Base-by-base conservation (phyloP, 2,329 filamentous ascomycete genomes). In the Dendrostoma leiphaemia region DNA sequence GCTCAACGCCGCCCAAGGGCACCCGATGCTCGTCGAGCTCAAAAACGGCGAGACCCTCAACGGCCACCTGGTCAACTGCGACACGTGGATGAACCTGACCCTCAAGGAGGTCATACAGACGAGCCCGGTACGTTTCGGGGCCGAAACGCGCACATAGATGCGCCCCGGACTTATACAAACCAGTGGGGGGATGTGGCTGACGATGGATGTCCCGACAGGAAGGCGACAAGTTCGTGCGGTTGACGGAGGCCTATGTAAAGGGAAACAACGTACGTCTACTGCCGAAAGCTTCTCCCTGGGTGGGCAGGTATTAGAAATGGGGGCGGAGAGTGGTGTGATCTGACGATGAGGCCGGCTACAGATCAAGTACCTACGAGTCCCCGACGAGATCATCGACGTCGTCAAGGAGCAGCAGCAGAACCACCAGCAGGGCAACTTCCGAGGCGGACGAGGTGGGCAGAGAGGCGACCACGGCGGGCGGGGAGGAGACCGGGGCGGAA, bases 31-130 rank as follows among this genome's bases (percentile, higher is more conserved):
- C 54, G 92, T 97, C 62, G 92, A 97, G 78, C 88, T 97, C 62
- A 97, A 97, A 80, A 96, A 93, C 68, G 92, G 92, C 75, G 92
- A 99, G 74, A 97, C 94, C 0, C 83, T 99, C 58, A 99, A 97
- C 75, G 94, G 94, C 60, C 91, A 97, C 68, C 80, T 99, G 56
- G 89, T 97, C 71, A 91, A 88, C 72, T 99, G 93, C 84, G 94
- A 99, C 72, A 99, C 93, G 46, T 99, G 94, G 91, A 99, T 99
- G 94, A 99, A 99, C 76, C 78, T 99, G 64, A 97, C 93, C 2
- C 76, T 99, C 62, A 96, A 94, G 73, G 94, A 97, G 72, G 95
- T 99, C 21, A 90, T 97, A 32, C 93, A 97, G 74, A 97, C 94
- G 17, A 96, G 89, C 69, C 86, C 93, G 23, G 85, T 88, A 73